These are phyloP conservation scores for Excoecaria cochinchinensis DNA, from an alignment of 345 rosid genomes.

Conservation along the genomic window DNA sequence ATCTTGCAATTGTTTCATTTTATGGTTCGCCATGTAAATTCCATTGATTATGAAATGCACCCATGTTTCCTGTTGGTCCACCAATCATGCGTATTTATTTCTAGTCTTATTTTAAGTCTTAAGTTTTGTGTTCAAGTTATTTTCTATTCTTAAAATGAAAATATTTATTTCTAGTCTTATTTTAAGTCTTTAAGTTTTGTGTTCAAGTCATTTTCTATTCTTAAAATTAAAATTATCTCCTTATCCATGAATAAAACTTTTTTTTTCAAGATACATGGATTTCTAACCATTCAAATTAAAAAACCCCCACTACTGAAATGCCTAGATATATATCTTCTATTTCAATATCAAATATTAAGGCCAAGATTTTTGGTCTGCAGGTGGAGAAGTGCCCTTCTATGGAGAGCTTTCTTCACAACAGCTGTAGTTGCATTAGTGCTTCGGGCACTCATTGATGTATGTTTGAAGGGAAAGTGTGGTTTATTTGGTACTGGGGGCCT, in stretches of 20 bases:
- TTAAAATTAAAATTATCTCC: neutral
- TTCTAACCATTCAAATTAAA: neutral
- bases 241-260: neutral
- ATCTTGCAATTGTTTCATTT: neutral
- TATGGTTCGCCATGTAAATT: neutral
- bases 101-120: neutral
- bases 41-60: neutral
- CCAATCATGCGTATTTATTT: neutral
- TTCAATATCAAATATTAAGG: neutral
- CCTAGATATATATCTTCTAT: neutral
- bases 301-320: neutral
- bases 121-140: neutral
- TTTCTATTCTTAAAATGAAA: neutral
- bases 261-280: neutral
- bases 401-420: slow-evolving; percentile 91
- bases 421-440: slow-evolving; percentile 85
- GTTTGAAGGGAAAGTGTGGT: slow-evolving; percentile 80
- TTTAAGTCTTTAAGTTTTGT: no score
- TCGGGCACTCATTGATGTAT: slow-evolving; percentile 81
- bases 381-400: slow-evolving; percentile 91
- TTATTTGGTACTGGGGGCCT: slow-evolving; percentile 92
- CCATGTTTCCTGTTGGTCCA: neutral
- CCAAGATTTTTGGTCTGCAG: slow-evolving; percentile 31
- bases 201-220: neutral
- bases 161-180: no score